Conservation (phyloP, 192 early-diverging fungal species). For the Dispira parvispora region DNA sequence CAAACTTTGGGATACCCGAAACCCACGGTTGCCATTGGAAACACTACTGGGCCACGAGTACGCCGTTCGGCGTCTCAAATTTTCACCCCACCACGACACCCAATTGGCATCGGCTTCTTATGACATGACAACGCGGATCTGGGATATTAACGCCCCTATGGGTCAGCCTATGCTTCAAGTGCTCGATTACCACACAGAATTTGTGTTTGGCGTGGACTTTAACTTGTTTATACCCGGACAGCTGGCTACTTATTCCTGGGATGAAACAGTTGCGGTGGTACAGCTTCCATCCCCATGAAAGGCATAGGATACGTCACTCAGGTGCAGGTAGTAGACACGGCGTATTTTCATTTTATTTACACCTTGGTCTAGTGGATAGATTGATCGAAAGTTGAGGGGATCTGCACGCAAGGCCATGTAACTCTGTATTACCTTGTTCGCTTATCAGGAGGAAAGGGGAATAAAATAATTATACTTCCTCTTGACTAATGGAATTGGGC, state of each 20-base stretch:
- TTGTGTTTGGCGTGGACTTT: slow-evolving; percentile 92
- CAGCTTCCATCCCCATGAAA: no score
- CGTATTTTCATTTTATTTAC: no score
- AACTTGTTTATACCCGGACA: slow-evolving; percentile 72
- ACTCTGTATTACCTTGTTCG: no score
- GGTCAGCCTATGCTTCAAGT: slow-evolving; percentile 34
- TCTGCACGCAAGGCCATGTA: no score
- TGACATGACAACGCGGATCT: slow-evolving; percentile 93
- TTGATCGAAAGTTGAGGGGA: no score
- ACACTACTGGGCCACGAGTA: slow-evolving; percentile 79
- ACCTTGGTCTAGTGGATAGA: no score
- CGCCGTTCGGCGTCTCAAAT: slow-evolving; percentile 81
- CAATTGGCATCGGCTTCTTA: slow-evolving; percentile 74
- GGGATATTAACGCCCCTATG: slow-evolving; percentile 48
- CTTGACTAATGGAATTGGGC: no score
- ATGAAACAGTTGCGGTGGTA: slow-evolving; percentile 67
- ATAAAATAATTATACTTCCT: no score
- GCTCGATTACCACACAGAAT: slow-evolving; percentile 82
- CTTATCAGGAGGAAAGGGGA: no score
- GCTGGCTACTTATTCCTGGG: slow-evolving; percentile 92
- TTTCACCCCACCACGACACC: slow-evolving; percentile 73
- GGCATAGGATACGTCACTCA: no score
- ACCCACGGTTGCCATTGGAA: slow-evolving; percentile 49
- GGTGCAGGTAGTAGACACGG: no score
- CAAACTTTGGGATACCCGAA: slow-evolving; percentile 84